These are phyloP conservation scores for Chondrus crispus DNA, from an alignment of 23 red algal genomes.

Conservation along the genomic window DNA sequence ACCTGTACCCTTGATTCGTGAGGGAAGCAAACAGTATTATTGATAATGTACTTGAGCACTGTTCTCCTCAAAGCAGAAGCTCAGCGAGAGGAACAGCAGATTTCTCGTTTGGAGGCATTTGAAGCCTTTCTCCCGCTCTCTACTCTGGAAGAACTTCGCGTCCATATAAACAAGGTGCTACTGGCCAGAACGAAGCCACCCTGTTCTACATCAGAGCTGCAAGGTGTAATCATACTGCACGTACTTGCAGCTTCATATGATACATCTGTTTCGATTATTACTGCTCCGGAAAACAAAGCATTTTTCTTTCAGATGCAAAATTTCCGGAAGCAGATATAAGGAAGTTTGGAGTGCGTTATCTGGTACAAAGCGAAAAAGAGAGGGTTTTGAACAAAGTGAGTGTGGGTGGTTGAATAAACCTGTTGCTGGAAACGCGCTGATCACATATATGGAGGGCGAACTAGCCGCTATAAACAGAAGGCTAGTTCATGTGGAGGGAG, in stretches of 20 bases:
- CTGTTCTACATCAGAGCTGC: background rate
- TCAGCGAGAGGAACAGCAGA: background rate
- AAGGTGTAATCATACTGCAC: background rate
- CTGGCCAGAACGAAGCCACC: background rate
- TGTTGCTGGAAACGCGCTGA: background rate
- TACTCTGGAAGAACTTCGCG: background rate
- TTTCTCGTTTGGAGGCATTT: background rate
- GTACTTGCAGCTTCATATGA: background rate
- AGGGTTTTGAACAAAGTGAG: background rate
- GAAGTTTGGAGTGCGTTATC: background rate
- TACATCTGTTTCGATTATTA: background rate
- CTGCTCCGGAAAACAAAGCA: background rate
- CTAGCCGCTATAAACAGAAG: background rate
- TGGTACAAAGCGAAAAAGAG: background rate
- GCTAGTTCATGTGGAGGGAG: background rate
- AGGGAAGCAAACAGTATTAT: background rate
- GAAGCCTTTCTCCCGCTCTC: background rate
- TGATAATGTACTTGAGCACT: background rate
- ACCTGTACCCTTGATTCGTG: background rate
- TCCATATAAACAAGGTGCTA: background rate
- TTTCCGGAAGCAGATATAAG: background rate
- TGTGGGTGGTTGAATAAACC: background rate
- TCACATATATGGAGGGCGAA: background rate
- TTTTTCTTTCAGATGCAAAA: slow-evolving; percentile 10
- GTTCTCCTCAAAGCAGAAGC: background rate